phyloP scores from a whole-genome alignment of 345 rosid species.

The Salix suchowensis region DNA sequence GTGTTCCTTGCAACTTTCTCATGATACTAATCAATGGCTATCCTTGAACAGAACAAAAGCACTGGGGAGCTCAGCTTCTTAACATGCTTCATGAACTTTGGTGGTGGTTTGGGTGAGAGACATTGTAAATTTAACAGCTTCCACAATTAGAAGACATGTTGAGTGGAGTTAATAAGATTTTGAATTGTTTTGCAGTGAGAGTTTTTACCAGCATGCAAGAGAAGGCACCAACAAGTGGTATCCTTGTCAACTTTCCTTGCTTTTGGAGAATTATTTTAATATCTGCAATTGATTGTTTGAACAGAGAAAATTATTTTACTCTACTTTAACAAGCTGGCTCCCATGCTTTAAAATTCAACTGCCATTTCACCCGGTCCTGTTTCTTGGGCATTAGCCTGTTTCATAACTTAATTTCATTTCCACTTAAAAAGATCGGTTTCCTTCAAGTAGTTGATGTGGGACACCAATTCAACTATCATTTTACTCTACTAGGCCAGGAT shows the following conservation, averaged over 20 bases:
- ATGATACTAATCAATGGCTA: not conserved
- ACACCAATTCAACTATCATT: no score
- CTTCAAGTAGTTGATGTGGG: no score
- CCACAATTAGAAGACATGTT: not conserved
- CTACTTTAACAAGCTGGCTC: no score
- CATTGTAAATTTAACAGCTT: not conserved
- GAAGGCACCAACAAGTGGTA: slow-evolving; percentile 83
- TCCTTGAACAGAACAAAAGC: slow-evolving; percentile 63
- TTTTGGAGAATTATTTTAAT: not conserved
- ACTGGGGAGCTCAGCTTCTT: slow-evolving; percentile 94
- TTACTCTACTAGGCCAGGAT: no score
- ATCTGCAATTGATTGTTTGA: not conserved
- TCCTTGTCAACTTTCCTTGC: slow-evolving; percentile 33
- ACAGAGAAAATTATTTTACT: not conserved
- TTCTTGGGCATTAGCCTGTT: no score
- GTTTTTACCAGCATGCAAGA: slow-evolving; percentile 94
- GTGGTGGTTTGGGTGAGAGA: slow-evolving; percentile 68
- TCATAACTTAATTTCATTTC: no score
- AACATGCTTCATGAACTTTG: slow-evolving; percentile 74
- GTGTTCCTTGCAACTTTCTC: not conserved
- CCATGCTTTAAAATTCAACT: no score
- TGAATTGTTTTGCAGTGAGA: slow-evolving; percentile 51
- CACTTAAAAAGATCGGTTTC: no score
- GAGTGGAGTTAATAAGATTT: not conserved
- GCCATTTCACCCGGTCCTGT: no score